Evolutionary conservation across 306 rosid genomes (phyloP).

Genomic region (Corylus americana): DNA sequence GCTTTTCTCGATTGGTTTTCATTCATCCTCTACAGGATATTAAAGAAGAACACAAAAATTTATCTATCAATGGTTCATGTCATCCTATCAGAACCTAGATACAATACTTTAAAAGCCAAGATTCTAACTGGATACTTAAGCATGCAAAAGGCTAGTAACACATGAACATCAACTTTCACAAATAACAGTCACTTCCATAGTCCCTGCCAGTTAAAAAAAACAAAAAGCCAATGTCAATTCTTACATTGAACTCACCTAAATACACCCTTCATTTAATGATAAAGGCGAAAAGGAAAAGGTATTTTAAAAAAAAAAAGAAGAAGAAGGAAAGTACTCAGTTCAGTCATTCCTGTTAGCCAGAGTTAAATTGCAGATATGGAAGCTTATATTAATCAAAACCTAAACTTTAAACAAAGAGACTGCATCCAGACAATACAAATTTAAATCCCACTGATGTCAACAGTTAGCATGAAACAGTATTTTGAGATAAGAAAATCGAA

Average conservation of each 20-base stretch:
- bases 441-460: neutral
- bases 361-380: neutral
- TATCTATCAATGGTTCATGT: neutral
- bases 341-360: neutral
- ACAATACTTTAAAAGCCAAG: neutral
- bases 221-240: neutral
- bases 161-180: neutral
- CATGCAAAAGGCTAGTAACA: neutral
- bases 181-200: neutral
- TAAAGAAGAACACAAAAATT: neutral
- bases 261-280: neutral
- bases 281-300: neutral
- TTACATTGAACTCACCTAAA: neutral
- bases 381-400: neutral
- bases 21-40: neutral
- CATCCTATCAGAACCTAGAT: neutral
- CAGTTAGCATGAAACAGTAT: conserved; percentile 11
- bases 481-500: conserved; percentile 19
- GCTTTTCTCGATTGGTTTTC: neutral
- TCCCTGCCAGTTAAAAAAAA: neutral
- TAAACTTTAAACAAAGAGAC: neutral
- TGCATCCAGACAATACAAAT: neutral
- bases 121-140: neutral
- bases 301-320: neutral
- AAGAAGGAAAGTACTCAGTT: neutral